These are phyloP conservation scores for Verticillium longisporum DNA, from an alignment of 2,329 filamentous ascomycete species.

Conservation along the genomic window DNA sequence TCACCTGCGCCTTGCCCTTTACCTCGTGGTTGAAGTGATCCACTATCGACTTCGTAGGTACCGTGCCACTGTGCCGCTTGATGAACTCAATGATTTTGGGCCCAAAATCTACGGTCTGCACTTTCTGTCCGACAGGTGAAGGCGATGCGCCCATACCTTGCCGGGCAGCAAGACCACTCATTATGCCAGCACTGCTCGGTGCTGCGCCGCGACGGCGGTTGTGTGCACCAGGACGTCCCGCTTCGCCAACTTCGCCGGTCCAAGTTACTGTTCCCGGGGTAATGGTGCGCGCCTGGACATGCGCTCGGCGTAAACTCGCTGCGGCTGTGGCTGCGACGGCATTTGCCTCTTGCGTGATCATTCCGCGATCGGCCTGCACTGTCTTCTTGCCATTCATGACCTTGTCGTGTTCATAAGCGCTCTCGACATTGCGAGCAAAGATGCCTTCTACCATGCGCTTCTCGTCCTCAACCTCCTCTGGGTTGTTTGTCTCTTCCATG, in stretches of 20 bases:
- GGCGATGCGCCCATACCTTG: slow-evolving; percentile 33
- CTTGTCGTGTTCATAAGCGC: slow-evolving; percentile 87
- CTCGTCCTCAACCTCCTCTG: slow-evolving; percentile 49
- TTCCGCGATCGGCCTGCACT: slow-evolving; percentile 65
- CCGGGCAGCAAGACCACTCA: slow-evolving; percentile 50
- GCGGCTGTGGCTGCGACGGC: slow-evolving; percentile 73
- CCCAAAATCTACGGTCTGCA: slow-evolving; percentile 51
- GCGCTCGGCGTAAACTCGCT: slow-evolving; percentile 64
- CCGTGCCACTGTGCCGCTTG: slow-evolving; percentile 63
- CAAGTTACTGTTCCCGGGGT: slow-evolving; percentile 86
- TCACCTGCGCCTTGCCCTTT: slow-evolving; percentile 59
- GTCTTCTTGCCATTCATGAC: slow-evolving; percentile 74
- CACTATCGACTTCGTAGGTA: slow-evolving; percentile 77
- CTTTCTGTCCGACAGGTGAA: slow-evolving; percentile 19
- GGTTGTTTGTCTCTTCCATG: slow-evolving; percentile 56
- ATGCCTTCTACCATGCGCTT: slow-evolving; percentile 82
- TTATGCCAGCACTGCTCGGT: slow-evolving; percentile 46
- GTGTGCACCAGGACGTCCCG: slow-evolving; percentile 59
- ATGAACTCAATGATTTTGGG: slow-evolving; percentile 75
- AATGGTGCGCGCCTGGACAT: slow-evolving; percentile 62
- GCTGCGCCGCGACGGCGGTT: slow-evolving; percentile 40
- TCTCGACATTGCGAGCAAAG: slow-evolving; percentile 81
- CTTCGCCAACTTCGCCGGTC: slow-evolving; percentile 79
- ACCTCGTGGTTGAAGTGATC: slow-evolving; percentile 71
- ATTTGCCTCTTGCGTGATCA: slow-evolving; percentile 77